Base-by-base conservation (phyloP, 176 grass and related monocot genomes). In the Paspalum notatum region DNA sequence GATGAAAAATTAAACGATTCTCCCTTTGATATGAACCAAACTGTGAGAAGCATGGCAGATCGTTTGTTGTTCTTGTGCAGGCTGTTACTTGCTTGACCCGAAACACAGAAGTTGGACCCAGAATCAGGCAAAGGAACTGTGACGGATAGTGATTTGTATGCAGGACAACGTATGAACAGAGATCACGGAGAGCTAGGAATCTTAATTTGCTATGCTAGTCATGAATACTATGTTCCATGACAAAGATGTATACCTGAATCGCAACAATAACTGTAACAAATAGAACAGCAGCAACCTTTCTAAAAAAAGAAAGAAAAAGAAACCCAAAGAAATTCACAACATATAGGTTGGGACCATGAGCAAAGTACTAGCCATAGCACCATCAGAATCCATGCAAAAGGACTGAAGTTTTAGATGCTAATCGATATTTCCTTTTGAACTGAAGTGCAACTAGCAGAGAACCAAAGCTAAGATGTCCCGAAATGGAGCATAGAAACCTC, bases 111-210 rank as follows among this genome's bases (percentile, higher is more conserved):
- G 21, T 6, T 70, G 65, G 55, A n/a, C 67, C 21, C 13, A 44
- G 12, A 62, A 62, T 53, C 55, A 77, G 24, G 39, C 27, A 46
- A 62, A 17, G 68, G 25, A 26, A 72, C 41, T 51, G 16, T n/a
- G 20, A 58, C 65, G 32, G 59, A 62, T n/a, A 80, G 38, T 53
- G 60, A 42, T 66, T 26, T 78, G 40, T 49, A 44, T 80, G 37
- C 37, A 68, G 60, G 15, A 67, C 74, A 88, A n/a, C 21, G 74
- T 51, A 74, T 75, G 51, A 71, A 80, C 78, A 82, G 5, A 42
- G 41, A 43, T 68, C 22, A 32, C 17, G 55, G 60, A 54, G 47
- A 25, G 12, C 25, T 13, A 62, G n/a, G 26, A 55, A 54, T 55
- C 50, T 9, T 26, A 41, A 42, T 27, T 50, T 74, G 21, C 37